Conservation (phyloP, 805 yeast genomes). For the Metschnikowia picachoensis region DNA sequence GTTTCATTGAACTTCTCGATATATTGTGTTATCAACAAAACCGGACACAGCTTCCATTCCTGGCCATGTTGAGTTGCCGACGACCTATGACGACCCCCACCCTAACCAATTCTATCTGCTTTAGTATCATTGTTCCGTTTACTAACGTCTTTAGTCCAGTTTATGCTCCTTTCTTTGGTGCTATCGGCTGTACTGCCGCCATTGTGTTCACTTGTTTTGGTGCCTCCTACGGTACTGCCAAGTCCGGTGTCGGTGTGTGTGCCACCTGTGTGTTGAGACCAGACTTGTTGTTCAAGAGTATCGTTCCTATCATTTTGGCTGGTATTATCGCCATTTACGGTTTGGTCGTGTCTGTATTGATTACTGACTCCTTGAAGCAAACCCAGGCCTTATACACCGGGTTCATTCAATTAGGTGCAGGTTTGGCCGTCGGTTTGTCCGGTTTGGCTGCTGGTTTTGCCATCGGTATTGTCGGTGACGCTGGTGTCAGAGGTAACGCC, state of each 20-base stretch:
- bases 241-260: slow-evolving; percentile 98
- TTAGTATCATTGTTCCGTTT: background rate
- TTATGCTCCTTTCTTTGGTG: slow-evolving; percentile 88
- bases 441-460: slow-evolving; percentile 99
- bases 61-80: no score
- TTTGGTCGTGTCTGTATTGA: slow-evolving; percentile 90
- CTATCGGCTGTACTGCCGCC: slow-evolving; percentile 99
- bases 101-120: no score
- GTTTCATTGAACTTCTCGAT: no score
- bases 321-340: slow-evolving; percentile 99
- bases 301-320: slow-evolving; percentile 98
- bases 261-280: slow-evolving; percentile 98
- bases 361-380: slow-evolving; percentile 84
- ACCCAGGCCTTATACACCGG: slow-evolving; percentile 90
- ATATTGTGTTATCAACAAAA: no score
- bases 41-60: no score
- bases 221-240: slow-evolving; percentile 99
- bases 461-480: slow-evolving; percentile 99
- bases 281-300: slow-evolving; percentile 86
- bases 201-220: slow-evolving; percentile 98
- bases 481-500: slow-evolving; percentile 97
- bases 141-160: slow-evolving; percentile 24
- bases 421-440: slow-evolving; percentile 93
- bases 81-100: no score
- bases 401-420: slow-evolving; percentile 97